Percentiles rank a stretch among this genome's conserved stretches.
These are phyloP conservation scores for Arabidopsis thaliana DNA, from an alignment of 345 rosid genomes.

Conservation along the genomic window DNA sequence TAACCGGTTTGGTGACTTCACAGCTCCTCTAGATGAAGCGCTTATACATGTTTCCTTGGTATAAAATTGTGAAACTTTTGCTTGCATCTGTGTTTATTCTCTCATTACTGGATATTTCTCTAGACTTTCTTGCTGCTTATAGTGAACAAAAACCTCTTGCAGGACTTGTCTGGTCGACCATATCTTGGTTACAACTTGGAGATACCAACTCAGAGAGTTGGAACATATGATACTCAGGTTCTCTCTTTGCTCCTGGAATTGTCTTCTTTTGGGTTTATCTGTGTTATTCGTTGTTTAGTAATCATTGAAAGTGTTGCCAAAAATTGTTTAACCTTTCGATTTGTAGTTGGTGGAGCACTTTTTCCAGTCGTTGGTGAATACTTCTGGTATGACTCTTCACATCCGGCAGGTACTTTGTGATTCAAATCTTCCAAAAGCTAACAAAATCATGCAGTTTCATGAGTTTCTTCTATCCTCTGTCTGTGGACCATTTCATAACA, in stretches of 20 bases:
- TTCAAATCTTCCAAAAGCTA: not conserved
- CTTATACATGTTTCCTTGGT: slow-evolving; percentile 82
- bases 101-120: not conserved
- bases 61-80: slow-evolving; percentile 16
- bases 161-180: slow-evolving; percentile 91
- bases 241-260: slow-evolving; percentile 24
- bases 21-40: slow-evolving; percentile 93
- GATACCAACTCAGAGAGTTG: slow-evolving; percentile 78
- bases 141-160: slow-evolving; percentile 22
- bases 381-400: slow-evolving; percentile 94
- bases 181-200: slow-evolving; percentile 74
- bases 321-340: slow-evolving; percentile 5
- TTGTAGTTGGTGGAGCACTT: slow-evolving; percentile 89
- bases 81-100: not conserved
- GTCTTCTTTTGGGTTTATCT: slow-evolving; percentile 26
- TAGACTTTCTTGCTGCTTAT: not conserved
- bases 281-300: slow-evolving; percentile 5
- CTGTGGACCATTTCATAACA: not conserved
- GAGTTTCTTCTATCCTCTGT: slow-evolving; percentile 1
- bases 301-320: not conserved
- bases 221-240: slow-evolving; percentile 89
- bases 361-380: slow-evolving; percentile 87
- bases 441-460: not conserved
- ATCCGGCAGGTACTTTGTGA: slow-evolving; percentile 73
- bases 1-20: slow-evolving; percentile 80